Conservation (phyloP, 2,329 filamentous ascomycete species). For the Verticillium isaacii region DNA sequence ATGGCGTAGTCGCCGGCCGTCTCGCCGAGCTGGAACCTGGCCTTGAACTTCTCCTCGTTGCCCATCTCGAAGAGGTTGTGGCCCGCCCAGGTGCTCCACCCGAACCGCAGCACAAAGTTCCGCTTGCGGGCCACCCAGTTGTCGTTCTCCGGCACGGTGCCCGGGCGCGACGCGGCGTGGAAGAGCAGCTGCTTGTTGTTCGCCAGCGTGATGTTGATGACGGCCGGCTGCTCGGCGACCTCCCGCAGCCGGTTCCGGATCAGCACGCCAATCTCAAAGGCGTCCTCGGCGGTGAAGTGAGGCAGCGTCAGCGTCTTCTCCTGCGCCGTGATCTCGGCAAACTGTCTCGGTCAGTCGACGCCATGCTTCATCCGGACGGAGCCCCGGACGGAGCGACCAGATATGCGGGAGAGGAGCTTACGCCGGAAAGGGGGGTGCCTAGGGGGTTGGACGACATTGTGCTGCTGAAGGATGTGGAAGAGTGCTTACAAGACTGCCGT, state of each 20-base stretch:
- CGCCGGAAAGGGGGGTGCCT: neutral
- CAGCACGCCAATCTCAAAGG: slow-evolving; percentile 6
- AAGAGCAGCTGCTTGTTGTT: slow-evolving; percentile 8
- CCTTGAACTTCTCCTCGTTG: slow-evolving; percentile 6
- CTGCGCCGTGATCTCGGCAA: slow-evolving; percentile 5
- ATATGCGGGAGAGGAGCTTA: neutral
- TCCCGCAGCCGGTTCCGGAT: slow-evolving; percentile 5
- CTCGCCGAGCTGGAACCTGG: slow-evolving; percentile 5
- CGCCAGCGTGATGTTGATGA: slow-evolving; percentile 5
- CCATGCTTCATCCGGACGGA: too few relatives aligned
- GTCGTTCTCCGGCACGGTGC: slow-evolving; percentile 7
- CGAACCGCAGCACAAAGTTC: slow-evolving; percentile 5
- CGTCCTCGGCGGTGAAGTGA: slow-evolving; percentile 6
- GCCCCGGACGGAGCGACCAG: too few relatives aligned
- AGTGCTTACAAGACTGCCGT: neutral
- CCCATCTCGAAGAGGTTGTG: slow-evolving; percentile 6
- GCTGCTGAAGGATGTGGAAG: neutral
- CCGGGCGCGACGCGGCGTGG: slow-evolving; percentile 4
- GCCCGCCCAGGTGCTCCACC: slow-evolving; percentile 7
- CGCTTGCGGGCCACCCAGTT: slow-evolving; percentile 8
- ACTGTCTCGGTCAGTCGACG: neutral
- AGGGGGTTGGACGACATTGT: neutral
- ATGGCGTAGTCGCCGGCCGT: slow-evolving; percentile 6
- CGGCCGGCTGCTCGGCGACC: slow-evolving; percentile 3
- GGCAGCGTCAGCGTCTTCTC: slow-evolving; percentile 3